Conservation (phyloP, 176 grass and related monocot genomes). For the Puya raimondii region DNA sequence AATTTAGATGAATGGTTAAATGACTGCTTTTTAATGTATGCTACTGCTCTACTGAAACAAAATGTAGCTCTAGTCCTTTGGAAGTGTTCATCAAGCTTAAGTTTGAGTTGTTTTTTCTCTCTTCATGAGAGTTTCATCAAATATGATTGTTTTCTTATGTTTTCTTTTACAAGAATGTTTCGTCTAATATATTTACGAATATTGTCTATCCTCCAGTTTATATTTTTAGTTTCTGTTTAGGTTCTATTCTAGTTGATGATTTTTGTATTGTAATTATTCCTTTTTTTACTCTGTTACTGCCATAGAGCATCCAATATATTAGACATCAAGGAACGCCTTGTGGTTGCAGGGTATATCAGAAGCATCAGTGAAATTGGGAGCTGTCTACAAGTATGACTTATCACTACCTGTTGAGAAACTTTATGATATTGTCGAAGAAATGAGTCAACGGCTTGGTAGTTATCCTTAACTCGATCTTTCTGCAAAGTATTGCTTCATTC, state of each 20-base stretch:
- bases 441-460: slow-evolving; percentile 70
- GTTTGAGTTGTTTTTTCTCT: no score
- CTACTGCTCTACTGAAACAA: no score
- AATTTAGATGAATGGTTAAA: background rate
- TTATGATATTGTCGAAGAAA: slow-evolving; percentile 92
- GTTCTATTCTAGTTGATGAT: no score
- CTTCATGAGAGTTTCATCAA: no score
- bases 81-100: no score
- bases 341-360: slow-evolving; percentile 78
- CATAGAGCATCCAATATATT: background rate
- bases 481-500: no score
- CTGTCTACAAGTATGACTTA: slow-evolving; percentile 94
- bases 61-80: no score
- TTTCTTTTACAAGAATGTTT: no score
- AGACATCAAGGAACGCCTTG: background rate
- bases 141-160: no score
- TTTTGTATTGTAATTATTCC: background rate
- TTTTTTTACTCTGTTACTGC: background rate
- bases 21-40: background rate
- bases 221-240: no score
- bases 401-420: slow-evolving; percentile 70
- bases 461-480: background rate
- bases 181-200: no score
- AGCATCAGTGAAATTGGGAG: slow-evolving; percentile 75
- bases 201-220: no score